Conservation (phyloP, 1,284 basidiomycete species). For the Tilletia horrida region DNA sequence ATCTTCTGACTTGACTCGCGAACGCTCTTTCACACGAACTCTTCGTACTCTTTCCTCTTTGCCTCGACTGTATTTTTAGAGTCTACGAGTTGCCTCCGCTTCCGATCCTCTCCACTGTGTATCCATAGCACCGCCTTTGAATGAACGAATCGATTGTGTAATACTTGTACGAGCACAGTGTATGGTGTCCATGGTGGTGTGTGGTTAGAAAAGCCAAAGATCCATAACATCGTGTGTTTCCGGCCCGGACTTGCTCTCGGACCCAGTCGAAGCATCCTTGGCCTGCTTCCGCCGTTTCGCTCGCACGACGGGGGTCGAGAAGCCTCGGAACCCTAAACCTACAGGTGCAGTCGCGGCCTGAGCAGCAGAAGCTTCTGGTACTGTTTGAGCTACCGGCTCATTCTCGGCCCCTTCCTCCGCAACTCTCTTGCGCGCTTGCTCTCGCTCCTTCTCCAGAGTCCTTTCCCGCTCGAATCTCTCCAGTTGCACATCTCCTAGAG, state of each 20-base stretch:
- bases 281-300: constrained; percentile 13
- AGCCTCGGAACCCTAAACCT: not conserved
- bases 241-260: not conserved
- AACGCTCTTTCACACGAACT: no score
- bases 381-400: not conserved
- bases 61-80: no score
- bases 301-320: constrained; percentile 1
- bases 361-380: not conserved
- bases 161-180: no score
- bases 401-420: not conserved
- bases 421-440: not conserved
- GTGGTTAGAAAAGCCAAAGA: constrained; percentile 9
- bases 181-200: no score
- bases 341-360: not conserved
- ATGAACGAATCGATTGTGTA: no score
- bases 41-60: no score
- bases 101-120: no score
- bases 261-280: not conserved
- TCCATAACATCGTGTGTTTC: constrained; percentile 1
- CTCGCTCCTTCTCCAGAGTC: not conserved
- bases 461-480: not conserved
- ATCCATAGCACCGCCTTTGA: no score
- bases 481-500: not conserved
- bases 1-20: no score
- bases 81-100: no score